Base-by-base conservation (phyloP, 441 rosid genomes). In the Hura crepitans region DNA sequence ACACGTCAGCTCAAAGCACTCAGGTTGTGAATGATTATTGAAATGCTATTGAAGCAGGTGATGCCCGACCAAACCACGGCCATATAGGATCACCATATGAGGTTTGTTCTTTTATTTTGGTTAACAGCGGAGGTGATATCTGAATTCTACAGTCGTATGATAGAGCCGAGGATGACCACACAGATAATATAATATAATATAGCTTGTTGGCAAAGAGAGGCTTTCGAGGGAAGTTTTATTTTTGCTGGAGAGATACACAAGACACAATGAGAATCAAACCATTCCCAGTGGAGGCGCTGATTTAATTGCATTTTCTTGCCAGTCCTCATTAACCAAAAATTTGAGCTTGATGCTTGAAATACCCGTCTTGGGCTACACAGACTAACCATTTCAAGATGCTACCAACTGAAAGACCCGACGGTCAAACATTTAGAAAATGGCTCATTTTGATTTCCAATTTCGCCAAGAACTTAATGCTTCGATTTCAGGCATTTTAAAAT, bases 1-100 rank as follows among this genome's bases (percentile, higher is more conserved):
- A 96, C 94, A 12, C 87, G 83, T 17, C 72, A 75, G 68, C 46
- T 92, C 66, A 47, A 73, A 56, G 76, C 81, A 0, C 75, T 42
- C 72, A 27, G 35, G 73, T 88, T 17, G 89, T 89, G 18, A 64
- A 85, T 23, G 78, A 85, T 54, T 89, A 72, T n/a, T 51, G 89
- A 65, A 86, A 88, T 57, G 93, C 90, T 50, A 84, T 87, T 62
- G 77, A 78, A 80, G 92, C 96, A 79, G 93, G 92, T 84, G 81
- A 81, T 50, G 11, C 12, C 2, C 12, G 13, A 42, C 2, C 5
- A 37, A 37, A 37, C 42, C 42, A 37, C 8, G 5, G 35, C n/a
- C n/a, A n/a, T 10, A 28, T 27, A 27, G 15, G 5, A 23, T 9
- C 6, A 12, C 5, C 1, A n/a, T n/a, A n/a, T n/a, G n/a, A n/a